These are phyloP conservation scores for Tilletiaria anomala DNA, from an alignment of 1,284 basidiomycete species.

Conservation along the genomic window DNA sequence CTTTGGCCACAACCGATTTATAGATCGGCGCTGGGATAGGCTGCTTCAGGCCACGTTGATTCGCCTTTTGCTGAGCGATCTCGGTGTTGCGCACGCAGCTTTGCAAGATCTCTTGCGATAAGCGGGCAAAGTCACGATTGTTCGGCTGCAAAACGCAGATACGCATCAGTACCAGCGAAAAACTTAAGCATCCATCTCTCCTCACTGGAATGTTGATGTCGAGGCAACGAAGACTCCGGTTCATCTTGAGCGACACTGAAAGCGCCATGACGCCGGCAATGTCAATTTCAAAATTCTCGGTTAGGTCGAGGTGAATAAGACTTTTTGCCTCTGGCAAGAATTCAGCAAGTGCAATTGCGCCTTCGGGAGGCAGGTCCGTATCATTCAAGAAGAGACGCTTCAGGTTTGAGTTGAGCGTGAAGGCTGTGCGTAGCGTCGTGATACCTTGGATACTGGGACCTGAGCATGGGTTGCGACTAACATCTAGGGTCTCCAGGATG, in stretches of 20 bases:
- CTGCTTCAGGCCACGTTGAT: slow-evolving; percentile 16
- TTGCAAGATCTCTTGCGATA: slow-evolving; percentile 47
- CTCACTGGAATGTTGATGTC: slow-evolving; percentile 66
- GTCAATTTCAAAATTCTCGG: slow-evolving; percentile 49
- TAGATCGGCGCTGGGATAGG: slow-evolving; percentile 30
- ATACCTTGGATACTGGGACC: slow-evolving; percentile 66
- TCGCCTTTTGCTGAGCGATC: slow-evolving; percentile 17
- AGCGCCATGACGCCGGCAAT: slow-evolving; percentile 85
- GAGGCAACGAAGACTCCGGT: slow-evolving; percentile 72
- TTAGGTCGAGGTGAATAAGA: slow-evolving; percentile 59
- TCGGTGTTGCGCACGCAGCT: slow-evolving; percentile 56
- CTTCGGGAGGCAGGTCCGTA: slow-evolving; percentile 64
- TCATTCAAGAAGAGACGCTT: slow-evolving; percentile 82
- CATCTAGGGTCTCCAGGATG: slow-evolving; percentile 78
- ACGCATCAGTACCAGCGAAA: too few species aligned
- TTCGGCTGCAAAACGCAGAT: slow-evolving; percentile 45
- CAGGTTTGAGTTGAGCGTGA: slow-evolving; percentile 79
- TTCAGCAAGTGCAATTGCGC: slow-evolving; percentile 86
- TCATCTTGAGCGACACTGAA: slow-evolving; percentile 64
- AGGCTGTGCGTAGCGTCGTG: slow-evolving; percentile 54
- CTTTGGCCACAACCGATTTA: slow-evolving; percentile 22
- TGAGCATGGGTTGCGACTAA: slow-evolving; percentile 83
- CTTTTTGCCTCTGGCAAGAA: slow-evolving; percentile 80
- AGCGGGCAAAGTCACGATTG: slow-evolving; percentile 65
- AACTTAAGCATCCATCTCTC: too few species aligned